phyloP scores from a whole-genome alignment of 2,329 filamentous ascomycete genomes.

The Beauveria scarabaeidicola region DNA sequence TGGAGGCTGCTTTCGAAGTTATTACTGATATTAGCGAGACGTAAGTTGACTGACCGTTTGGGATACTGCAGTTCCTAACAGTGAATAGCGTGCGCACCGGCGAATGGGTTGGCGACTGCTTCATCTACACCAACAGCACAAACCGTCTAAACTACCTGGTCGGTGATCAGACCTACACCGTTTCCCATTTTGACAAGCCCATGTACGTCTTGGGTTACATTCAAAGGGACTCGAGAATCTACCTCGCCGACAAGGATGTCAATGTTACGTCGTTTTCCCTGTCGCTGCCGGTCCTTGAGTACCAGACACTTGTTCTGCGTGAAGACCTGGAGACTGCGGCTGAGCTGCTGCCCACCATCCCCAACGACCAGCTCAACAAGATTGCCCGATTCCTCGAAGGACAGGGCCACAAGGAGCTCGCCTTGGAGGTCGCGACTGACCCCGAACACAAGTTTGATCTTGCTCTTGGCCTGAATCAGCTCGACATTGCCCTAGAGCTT shows the following conservation, averaged over 20 bases:
- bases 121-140: slow-evolving; percentile 96
- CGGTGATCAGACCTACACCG: slow-evolving; percentile 94
- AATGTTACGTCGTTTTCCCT: slow-evolving; percentile 82
- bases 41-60: slow-evolving; percentile 32
- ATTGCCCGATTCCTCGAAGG: slow-evolving; percentile 96
- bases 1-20: slow-evolving; percentile 92
- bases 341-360: slow-evolving; percentile 75
- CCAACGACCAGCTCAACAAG: slow-evolving; percentile 92
- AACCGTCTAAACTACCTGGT: slow-evolving; percentile 97
- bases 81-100: slow-evolving; percentile 69
- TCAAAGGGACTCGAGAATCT: slow-evolving; percentile 87
- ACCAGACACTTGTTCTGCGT: slow-evolving; percentile 90
- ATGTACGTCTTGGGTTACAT: slow-evolving; percentile 96
- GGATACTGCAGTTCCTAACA: slow-evolving; percentile 16
- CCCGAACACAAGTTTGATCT: slow-evolving; percentile 95
- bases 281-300: slow-evolving; percentile 88
- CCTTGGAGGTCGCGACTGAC: slow-evolving; percentile 88
- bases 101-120: slow-evolving; percentile 97
- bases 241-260: slow-evolving; percentile 93
- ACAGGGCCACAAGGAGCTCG: slow-evolving; percentile 93
- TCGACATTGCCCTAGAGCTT: slow-evolving; percentile 77
- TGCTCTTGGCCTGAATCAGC: slow-evolving; percentile 70
- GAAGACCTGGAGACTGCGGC: slow-evolving; percentile 88
- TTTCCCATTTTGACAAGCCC: slow-evolving; percentile 91
- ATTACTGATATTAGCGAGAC: slow-evolving; percentile 92